Conservation (phyloP, 352 stramenopile species). For the Blastocystis sp. region DNA sequence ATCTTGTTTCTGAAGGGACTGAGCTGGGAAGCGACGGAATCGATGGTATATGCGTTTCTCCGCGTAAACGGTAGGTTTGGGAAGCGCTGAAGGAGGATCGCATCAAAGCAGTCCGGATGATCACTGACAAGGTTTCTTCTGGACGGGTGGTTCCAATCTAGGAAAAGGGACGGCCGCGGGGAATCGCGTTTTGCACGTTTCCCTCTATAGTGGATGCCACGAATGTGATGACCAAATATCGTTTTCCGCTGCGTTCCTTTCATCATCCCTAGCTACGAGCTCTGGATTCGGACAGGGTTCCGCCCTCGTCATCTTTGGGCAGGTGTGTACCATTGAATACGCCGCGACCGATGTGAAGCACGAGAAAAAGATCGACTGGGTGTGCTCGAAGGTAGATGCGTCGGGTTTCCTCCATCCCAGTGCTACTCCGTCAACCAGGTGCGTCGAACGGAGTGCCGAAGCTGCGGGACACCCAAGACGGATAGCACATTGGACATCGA, state of each 20-base stretch:
- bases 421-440: neutral
- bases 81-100: constrained; percentile 6
- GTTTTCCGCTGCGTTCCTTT: neutral
- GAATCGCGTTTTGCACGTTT: constrained; percentile 29
- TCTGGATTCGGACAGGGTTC: constrained; percentile 5
- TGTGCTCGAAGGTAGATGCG: neutral
- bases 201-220: constrained; percentile 48
- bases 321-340: constrained; percentile 25
- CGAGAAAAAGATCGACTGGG: constrained; percentile 34
- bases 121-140: constrained; percentile 11
- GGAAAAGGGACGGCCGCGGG: neutral
- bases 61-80: constrained; percentile 10
- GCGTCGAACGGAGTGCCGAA: neutral
- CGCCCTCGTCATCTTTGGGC: neutral
- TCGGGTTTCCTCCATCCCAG: neutral
- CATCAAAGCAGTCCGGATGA: constrained; percentile 10
- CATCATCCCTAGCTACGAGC: constrained; percentile 22
- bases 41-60: neutral
- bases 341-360: neutral
- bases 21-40: constrained; percentile 13
- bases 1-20: constrained; percentile 12
- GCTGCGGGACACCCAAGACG: neutral
- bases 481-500: constrained; percentile 16
- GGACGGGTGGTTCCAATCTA: neutral
- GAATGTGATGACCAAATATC: constrained; percentile 50